Evolutionary conservation across 2,329 filamentous ascomycete genomes (phyloP), one percentile per base, ranked within the genome.

Genomic region (Ceratocystis papillata): DNA sequence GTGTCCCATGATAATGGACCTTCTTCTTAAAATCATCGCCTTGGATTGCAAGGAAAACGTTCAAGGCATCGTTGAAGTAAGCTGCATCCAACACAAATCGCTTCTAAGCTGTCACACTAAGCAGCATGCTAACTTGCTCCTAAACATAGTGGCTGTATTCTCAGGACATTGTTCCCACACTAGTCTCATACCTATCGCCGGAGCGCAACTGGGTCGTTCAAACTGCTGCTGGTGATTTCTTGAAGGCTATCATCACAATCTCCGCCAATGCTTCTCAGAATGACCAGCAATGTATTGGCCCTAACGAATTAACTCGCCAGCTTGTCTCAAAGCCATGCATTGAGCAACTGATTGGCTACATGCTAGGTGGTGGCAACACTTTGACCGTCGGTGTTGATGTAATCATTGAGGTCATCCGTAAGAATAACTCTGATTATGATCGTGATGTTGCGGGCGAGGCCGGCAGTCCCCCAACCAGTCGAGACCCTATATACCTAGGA

Each of bases 381-480:
- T 77, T 99, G 67, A 97, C 93, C 0, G 95, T 97, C 17, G 94
- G 94, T 62, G 94, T 99, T 10, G 94, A 94, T 22, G 96, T 97
- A 72, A 84, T 99, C 44, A 99, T 99, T 69, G 94, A 99, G 76
- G 94, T 99, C 59, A 99, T 99, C 74, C 85, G 94, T 68, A 99
- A 99, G 78, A 99, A 99, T 77, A 99, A 99, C 75, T 97, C 94
- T 0, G 94, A 99, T 76, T 99, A 99, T 74, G 94, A 99, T 71
- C 87, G 94, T 0, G 94, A 97, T 71, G 89, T 92, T 71, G 86
- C 92, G 68, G 85, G 88, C 62, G 90, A 91, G 67, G 85, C 89
- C 33, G 89, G 89, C 70, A 84, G 88, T 2, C 80, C 87, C 65
- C 93, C 93, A 0, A 93, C 91, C 0, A 88, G 85, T 70, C 86